These are phyloP conservation scores for Candolleomyces eurysporus DNA, from an alignment of 768 basidiomycete genomes.

Conservation along the genomic window DNA sequence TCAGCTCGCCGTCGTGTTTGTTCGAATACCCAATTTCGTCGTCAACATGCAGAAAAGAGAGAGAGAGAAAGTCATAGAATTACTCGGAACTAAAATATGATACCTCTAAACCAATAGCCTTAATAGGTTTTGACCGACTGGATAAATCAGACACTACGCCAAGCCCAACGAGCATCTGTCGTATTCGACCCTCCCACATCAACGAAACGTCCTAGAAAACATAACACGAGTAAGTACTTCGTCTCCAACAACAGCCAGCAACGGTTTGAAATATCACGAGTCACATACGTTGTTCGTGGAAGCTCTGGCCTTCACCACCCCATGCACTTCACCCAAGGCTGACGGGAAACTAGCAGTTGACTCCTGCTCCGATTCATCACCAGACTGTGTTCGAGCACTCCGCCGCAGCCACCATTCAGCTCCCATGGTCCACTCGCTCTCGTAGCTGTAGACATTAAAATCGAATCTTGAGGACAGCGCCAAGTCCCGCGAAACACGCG, in stretches of 20 bases:
- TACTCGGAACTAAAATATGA: slow-evolving; percentile 81
- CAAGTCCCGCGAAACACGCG: slow-evolving; percentile 81
- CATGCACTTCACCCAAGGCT: slow-evolving; percentile 47
- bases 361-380: slow-evolving; percentile 1
- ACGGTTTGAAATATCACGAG: not conserved
- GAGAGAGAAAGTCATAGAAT: not conserved
- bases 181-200: slow-evolving; percentile 91
- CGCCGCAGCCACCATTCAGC: slow-evolving; percentile 94
- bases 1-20: too few species aligned
- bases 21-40: too few species aligned
- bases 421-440: slow-evolving; percentile 94
- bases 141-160: slow-evolving; percentile 92
- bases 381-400: slow-evolving; percentile 6
- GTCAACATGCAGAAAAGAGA: too few species aligned
- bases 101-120: slow-evolving; percentile 86
- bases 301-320: slow-evolving; percentile 86
- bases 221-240: not conserved
- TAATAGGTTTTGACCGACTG: slow-evolving; percentile 82
- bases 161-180: slow-evolving; percentile 84
- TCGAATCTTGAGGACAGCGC: slow-evolving; percentile 89
- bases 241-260: not conserved
- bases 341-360: slow-evolving; percentile 4
- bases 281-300: slow-evolving; percentile 82
- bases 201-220: slow-evolving; percentile 73
- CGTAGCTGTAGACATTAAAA: slow-evolving; percentile 96